Base-by-base conservation (phyloP, 345 rosid species). In the Eucalyptus polybractea region DNA sequence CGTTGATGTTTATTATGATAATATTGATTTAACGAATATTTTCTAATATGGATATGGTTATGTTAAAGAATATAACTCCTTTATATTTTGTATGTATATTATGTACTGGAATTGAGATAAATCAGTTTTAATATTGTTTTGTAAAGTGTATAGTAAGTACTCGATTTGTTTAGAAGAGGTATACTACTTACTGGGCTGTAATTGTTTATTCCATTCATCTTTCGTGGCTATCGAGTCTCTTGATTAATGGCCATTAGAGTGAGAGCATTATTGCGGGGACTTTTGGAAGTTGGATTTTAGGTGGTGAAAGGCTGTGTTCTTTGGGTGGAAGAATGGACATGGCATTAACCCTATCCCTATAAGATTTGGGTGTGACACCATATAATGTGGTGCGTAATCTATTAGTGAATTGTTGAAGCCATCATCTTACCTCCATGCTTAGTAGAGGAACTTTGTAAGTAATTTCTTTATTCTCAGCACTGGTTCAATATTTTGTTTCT, bases 161-260 rank as follows among this genome's bases (percentile, higher is more conserved):
- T 58, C 2, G 7, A 58, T 58, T 10, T 58, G n/a, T 27, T 58
- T 58, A 58, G n/a, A 58, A 58, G n/a, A 58, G 7, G 13, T 58
- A 58, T 12, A 58, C 65, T 58, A 58, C 22, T 25, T 12, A 25
- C 2, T 1, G 4, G 14, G 7, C 7, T 58, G 4, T 58, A 27
- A 6, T 58, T 58, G n/a, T 3, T 58, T 7, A 58, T 58, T 58
- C 1, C n/a, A 25, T 58, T 58, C 3, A 58, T 25, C 65, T 58
- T 58, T 58, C 1, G 3, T 58, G 65, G 5, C 1, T 58, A 3
- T 58, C 2, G 1, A 1, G 14, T 58, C n/a, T 58, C n/a, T 58
- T 12, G 65, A 27, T 3, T 58, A 58, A n/a, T 58, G 65, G 7
- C 2, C 7, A 8, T 24, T 58, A 58, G 67, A 24, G n/a, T 0